phyloP scores from a whole-genome alignment of 176 grass and related monocot species.

The Rhynchospora tenuis region DNA sequence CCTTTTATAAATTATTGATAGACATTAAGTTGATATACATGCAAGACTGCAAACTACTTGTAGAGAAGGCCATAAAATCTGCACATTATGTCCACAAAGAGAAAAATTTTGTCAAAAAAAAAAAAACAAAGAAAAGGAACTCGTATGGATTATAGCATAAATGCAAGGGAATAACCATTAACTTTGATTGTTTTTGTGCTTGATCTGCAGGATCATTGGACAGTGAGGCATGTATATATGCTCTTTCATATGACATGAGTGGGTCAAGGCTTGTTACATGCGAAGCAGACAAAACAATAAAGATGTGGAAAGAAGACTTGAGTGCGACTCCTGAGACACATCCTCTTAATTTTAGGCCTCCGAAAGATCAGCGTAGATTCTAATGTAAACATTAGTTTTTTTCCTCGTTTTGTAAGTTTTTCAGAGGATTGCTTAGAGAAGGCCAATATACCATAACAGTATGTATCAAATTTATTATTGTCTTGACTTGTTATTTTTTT shows the following conservation, averaged over 20 bases:
- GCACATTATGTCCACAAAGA: neutral
- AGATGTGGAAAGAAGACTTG: slow-evolving; percentile 96
- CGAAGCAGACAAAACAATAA: slow-evolving; percentile 94
- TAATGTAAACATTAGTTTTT: slow-evolving; percentile 11
- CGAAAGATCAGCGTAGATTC: slow-evolving; percentile 79
- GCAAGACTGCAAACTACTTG: no score
- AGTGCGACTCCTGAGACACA: slow-evolving; percentile 76
- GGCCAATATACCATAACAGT: neutral
- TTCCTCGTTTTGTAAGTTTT: neutral
- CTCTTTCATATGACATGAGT: slow-evolving; percentile 75
- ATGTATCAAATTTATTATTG: neutral
- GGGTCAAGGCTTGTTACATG: slow-evolving; percentile 81
- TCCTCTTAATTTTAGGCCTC: slow-evolving; percentile 91
- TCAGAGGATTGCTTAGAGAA: neutral
- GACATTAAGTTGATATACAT: no score
- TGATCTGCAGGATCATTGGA: slow-evolving; percentile 71
- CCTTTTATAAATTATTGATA: no score
- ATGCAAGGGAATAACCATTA: neutral
- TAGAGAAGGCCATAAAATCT: no score
- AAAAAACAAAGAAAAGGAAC: no score
- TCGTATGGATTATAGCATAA: neutral
- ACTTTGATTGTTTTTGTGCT: neutral
- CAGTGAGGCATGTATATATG: slow-evolving; percentile 92
- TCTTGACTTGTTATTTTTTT: neutral
- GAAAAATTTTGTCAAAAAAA: neutral